Evolutionary conservation across 1,284 basidiomycete genomes (phyloP).

Genomic region (Abortiporus biennis): DNA sequence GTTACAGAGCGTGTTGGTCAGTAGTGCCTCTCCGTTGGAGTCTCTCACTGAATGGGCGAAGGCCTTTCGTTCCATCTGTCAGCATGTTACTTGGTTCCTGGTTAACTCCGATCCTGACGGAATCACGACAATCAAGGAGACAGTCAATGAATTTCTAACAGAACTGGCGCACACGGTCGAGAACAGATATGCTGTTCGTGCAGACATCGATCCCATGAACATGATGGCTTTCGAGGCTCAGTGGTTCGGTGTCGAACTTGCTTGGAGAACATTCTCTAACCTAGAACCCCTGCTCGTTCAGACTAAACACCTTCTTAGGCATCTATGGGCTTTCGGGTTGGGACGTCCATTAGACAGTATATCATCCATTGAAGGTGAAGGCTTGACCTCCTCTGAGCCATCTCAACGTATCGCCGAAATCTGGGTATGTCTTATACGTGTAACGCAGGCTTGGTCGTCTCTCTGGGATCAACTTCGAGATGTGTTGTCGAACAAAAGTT

Average conservation of each 20-base stretch:
- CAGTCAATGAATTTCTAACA: constrained; percentile 31
- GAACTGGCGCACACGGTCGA: constrained; percentile 29
- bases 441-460: constrained; percentile 7
- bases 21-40: constrained; percentile 27
- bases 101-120: constrained; percentile 11
- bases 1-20: constrained; percentile 32
- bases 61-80: constrained; percentile 19
- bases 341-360: constrained; percentile 36
- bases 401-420: constrained; percentile 41
- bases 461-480: constrained; percentile 8
- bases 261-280: constrained; percentile 30
- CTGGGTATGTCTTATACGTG: constrained; percentile 75
- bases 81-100: constrained; percentile 23
- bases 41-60: constrained; percentile 21
- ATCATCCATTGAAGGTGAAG: constrained; percentile 31
- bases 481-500: too few relatives aligned
- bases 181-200: constrained; percentile 16
- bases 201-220: constrained; percentile 23
- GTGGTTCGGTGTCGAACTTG: constrained; percentile 62
- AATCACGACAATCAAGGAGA: constrained; percentile 20
- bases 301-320: constrained; percentile 35
- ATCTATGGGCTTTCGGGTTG: constrained; percentile 51
- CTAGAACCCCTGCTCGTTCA: constrained; percentile 15
- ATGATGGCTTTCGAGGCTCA: constrained; percentile 37
- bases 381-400: constrained; percentile 22